These are phyloP conservation scores for Calophaca sinica DNA, from an alignment of 306 rosid genomes.

Conservation along the genomic window DNA sequence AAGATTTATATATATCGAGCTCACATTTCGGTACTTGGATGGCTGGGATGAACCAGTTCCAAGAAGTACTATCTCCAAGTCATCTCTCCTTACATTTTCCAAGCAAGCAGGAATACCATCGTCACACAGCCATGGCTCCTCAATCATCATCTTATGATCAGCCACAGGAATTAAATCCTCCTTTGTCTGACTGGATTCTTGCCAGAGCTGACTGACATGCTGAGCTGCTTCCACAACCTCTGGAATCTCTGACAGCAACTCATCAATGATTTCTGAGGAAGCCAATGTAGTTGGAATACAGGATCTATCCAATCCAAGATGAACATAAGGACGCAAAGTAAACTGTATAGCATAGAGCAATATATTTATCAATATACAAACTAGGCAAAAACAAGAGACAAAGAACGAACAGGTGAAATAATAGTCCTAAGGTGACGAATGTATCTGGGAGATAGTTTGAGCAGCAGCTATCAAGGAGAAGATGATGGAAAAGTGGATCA, in stretches of 20 bases:
- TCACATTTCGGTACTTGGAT: slow-evolving; percentile 92
- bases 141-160: slow-evolving; percentile 55
- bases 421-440: slow-evolving; percentile 19
- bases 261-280: slow-evolving; percentile 65
- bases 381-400: slow-evolving; percentile 25
- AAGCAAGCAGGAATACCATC: slow-evolving; percentile 73
- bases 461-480: slow-evolving; percentile 17
- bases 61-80: slow-evolving; percentile 93
- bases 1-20: slow-evolving; percentile 84
- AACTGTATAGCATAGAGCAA: slow-evolving; percentile 61
- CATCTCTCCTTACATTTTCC: slow-evolving; percentile 84
- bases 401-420: slow-evolving; percentile 11
- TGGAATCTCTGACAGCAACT: slow-evolving; percentile 76
- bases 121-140: slow-evolving; percentile 83
- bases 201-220: slow-evolving; percentile 71
- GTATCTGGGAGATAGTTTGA: not conserved
- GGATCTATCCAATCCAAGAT: slow-evolving; percentile 85
- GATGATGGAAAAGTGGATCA: not conserved
- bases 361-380: slow-evolving; percentile 36
- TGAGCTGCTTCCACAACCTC: slow-evolving; percentile 80
- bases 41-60: slow-evolving; percentile 99
- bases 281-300: slow-evolving; percentile 61
- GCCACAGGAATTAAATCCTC: slow-evolving; percentile 48
- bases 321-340: slow-evolving; percentile 81
- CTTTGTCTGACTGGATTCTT: slow-evolving; percentile 49